Conservation (phyloP, 73 alveolate genomes). For the Tetrahymena elliotti region DNA sequence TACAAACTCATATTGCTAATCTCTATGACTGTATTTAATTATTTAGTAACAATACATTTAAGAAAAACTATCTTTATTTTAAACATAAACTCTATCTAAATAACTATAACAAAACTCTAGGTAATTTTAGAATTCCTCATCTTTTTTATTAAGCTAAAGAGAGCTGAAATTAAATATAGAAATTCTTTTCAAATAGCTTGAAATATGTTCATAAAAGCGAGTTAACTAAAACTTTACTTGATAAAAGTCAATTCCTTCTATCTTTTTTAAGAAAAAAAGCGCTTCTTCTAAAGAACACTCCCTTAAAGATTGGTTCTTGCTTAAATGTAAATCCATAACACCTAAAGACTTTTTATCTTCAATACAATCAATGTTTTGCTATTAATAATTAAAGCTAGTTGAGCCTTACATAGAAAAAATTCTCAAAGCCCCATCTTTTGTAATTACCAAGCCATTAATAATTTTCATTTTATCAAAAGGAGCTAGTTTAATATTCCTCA, state of each 20-base stretch:
- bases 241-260: neutral
- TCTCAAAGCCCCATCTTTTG: neutral
- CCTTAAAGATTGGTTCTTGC: neutral
- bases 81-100: neutral
- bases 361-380: neutral
- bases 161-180: neutral
- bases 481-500: neutral
- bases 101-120: neutral
- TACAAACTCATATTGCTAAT: neutral
- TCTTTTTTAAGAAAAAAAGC: neutral
- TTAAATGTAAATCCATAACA: neutral
- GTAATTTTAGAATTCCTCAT: neutral
- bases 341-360: neutral
- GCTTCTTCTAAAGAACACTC: neutral
- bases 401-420: neutral
- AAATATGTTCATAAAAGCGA: neutral
- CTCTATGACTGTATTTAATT: neutral
- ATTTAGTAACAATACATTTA: neutral
- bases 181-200: neutral
- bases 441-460: neutral
- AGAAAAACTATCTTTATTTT: neutral
- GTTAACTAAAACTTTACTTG: neutral
- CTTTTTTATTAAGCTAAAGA: neutral
- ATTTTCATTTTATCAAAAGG: neutral
- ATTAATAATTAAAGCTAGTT: neutral